Evolutionary conservation across 2,329 filamentous ascomycete species (phyloP), one percentile per base, ranked within the genome.

Genomic region (Talaromyces sp.): DNA sequence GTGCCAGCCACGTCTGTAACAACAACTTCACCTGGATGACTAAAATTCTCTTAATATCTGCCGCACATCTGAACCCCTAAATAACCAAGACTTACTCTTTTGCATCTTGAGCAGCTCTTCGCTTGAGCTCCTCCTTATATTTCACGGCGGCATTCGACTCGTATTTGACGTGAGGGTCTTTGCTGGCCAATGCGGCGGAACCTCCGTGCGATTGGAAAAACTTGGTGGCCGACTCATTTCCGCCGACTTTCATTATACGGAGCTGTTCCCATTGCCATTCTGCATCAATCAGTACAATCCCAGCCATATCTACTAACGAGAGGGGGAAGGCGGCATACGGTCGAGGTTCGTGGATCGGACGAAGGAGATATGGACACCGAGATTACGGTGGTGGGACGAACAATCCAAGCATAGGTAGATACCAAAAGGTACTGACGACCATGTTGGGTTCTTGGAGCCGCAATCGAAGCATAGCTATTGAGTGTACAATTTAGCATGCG

Each of bases 201-300:
- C 95, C 95, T 67, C 95, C 95, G 75, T 99, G 95, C 70, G 92
- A 89, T 79, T 97, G 93, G 82, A 98, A 99, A 82, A 92, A 99
- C 80, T 96, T 97, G 72, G 93, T 97, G 56, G 95, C 95, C 63
- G 92, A 96, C 79, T 98, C 93, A 73, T 99, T 99, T 63, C 95
- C 95, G 68, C 95, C 95, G 16, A 98, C 92, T 81, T 99, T 99
- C 93, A 99, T 98, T 63, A 93, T 79, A 59, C 95, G 90, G 65
- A 99, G 84, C 77, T 99, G 95, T 69, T 97, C 92, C 95, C 95
- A 99, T 90, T 97, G 92, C 95, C 95, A 99, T 82, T 91, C 88
- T 91, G 54, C 40, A 40, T 52, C 35, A 31, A 58, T 55, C n/a
- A 25, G 63, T 76, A 67, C 74, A 71, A 55, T 50, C 62, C 57